A percentile compares a stretch with the other conserved stretches of the same genome.
phyloP scores from a whole-genome alignment of 306 rosid species.

The Mimosa pudica region DNA sequence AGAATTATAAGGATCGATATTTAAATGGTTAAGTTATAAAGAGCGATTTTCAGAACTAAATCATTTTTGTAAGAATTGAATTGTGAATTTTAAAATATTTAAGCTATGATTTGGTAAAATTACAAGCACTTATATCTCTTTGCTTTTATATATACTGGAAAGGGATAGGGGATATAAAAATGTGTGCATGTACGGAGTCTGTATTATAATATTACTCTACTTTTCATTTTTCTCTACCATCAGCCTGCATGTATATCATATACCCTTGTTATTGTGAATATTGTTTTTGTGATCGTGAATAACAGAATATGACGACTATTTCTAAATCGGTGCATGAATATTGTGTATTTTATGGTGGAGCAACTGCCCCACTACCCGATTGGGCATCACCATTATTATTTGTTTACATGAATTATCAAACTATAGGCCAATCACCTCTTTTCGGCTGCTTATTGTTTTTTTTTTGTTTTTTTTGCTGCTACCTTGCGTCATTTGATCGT shows the following conservation, averaged over 20 bases:
- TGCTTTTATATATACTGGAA: background rate
- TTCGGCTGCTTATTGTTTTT: background rate
- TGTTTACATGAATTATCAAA: background rate
- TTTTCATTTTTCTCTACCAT: background rate
- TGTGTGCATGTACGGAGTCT: background rate
- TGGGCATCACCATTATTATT: background rate
- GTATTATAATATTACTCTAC: background rate
- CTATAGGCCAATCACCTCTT: background rate
- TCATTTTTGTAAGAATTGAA: too few relatives aligned
- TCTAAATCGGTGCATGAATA: background rate
- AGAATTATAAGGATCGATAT: too few relatives aligned
- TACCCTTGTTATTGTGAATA: too few relatives aligned
- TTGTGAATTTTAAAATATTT: too few relatives aligned
- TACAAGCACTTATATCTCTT: too few relatives aligned
- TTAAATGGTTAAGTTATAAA: too few relatives aligned
- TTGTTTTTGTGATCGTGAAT: too few relatives aligned
- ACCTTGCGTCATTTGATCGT: too few relatives aligned
- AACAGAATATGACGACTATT: too few relatives aligned
- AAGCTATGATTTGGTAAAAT: too few relatives aligned
- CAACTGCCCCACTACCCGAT: background rate
- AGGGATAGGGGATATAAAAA: background rate
- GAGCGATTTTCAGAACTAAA: too few relatives aligned
- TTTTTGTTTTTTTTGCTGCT: background rate
- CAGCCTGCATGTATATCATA: background rate
- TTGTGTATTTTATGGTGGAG: background rate